Percentiles rank a stretch among this genome's conserved stretches.
Evolutionary conservation across 1,284 basidiomycete species (phyloP).

Genomic region (Cryptococcus sp.): DNA sequence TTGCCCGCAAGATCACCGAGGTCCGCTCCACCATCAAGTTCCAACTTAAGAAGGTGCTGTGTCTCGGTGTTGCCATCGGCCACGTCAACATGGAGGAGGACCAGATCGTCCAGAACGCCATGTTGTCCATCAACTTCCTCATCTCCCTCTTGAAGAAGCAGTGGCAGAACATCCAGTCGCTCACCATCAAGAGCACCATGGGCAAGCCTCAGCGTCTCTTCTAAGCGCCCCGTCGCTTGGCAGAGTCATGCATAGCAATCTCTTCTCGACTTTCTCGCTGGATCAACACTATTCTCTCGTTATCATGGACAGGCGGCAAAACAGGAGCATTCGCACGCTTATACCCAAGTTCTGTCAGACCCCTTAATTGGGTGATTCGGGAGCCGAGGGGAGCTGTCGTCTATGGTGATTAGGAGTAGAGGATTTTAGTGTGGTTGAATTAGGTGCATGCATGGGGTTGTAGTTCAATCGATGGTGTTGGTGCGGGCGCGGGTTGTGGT

Average conservation of each 20-base stretch:
- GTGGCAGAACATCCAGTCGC: constrained; percentile 99
- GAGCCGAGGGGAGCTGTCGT: constrained; percentile 53
- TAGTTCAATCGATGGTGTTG: too few species aligned
- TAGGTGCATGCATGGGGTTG: too few species aligned
- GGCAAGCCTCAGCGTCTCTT: constrained; percentile 95
- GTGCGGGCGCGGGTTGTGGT: too few species aligned
- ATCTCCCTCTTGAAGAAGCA: constrained; percentile 99
- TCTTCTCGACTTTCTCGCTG: constrained; percentile 4
- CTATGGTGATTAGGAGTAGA: neutral
- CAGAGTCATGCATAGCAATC: constrained; percentile 1
- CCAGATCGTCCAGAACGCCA: constrained; percentile 94
- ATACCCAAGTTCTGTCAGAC: constrained; percentile 54
- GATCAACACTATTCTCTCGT: constrained; percentile 3
- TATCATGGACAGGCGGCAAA: constrained; percentile 30
- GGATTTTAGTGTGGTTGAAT: too few species aligned
- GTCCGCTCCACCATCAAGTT: constrained; percentile 99
- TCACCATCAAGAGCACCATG: constrained; percentile 99
- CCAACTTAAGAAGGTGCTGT: constrained; percentile 99
- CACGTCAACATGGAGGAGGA: constrained; percentile 98
- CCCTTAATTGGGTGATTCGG: constrained; percentile 48
- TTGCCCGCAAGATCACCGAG: constrained; percentile 88
- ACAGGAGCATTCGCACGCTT: constrained; percentile 55
- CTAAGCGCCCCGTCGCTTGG: constrained; percentile 57
- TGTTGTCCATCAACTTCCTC: constrained; percentile 99
- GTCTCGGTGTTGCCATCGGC: constrained; percentile 97